A percentile compares a stretch with the other conserved stretches of the same genome.
phyloP scores from a whole-genome alignment of 2,329 filamentous ascomycete genomes.

The Hypoxylon rubiginosum region DNA sequence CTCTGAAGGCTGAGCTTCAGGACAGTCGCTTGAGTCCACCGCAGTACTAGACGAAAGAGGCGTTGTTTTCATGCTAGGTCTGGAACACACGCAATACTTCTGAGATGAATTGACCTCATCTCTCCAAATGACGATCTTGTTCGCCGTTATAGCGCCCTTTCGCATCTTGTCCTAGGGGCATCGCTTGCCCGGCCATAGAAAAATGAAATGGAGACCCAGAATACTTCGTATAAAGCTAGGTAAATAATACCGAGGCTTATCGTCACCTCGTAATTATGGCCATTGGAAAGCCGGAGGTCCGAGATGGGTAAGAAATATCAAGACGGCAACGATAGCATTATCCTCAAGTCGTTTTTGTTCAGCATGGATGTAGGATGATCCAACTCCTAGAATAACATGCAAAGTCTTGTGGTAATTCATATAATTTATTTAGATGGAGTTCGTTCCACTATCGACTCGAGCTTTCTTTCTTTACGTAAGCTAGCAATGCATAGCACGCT shows the following conservation, averaged over 20 bases:
- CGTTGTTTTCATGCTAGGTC: conserved; percentile 42
- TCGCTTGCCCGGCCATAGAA: background rate
- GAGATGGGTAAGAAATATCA: background rate
- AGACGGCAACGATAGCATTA: background rate
- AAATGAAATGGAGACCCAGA: background rate
- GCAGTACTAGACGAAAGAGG: conserved; percentile 16
- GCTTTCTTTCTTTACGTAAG: background rate
- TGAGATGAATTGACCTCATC: conserved; percentile 60
- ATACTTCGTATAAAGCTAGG: background rate
- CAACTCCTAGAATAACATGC: no score
- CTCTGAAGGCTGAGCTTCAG: background rate
- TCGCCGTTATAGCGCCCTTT: conserved; percentile 12
- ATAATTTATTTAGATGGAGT: no score
- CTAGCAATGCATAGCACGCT: background rate
- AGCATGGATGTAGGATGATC: conserved; percentile 12
- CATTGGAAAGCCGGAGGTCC: background rate
- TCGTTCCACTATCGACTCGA: background rate
- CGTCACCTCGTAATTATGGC: background rate
- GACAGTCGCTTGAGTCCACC: conserved; percentile 2
- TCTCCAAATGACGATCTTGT: conserved; percentile 65
- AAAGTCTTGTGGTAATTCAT: no score
- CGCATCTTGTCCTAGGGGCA: conserved; percentile 10
- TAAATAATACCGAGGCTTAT: background rate
- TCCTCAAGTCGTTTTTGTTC: background rate
- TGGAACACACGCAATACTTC: conserved; percentile 53